Conservation (phyloP, 2,329 filamentous ascomycete species). For the Aspergillus sp. region DNA sequence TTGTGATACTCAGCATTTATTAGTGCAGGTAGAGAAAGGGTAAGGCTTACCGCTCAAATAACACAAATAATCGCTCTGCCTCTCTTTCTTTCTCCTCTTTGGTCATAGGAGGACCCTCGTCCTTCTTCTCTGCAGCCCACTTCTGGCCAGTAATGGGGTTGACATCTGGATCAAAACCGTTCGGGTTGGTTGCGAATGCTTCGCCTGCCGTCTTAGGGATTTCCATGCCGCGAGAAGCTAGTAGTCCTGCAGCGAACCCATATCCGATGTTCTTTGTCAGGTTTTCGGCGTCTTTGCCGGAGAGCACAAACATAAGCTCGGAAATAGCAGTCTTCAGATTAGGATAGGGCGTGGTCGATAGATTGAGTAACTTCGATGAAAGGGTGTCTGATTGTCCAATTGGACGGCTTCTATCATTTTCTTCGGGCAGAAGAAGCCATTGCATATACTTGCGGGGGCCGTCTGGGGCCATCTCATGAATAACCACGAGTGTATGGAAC, state of each 20-base stretch:
- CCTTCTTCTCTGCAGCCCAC: conserved; percentile 65
- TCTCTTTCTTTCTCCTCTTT: conserved; percentile 89
- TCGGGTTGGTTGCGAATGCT: conserved; percentile 46
- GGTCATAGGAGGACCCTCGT: conserved; percentile 73
- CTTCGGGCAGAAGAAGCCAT: conserved; percentile 70
- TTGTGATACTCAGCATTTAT: conserved; percentile 18
- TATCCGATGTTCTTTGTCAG: conserved; percentile 94
- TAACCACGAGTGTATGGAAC: conserved; percentile 68
- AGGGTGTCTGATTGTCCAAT: conserved; percentile 75
- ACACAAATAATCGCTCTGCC: conserved; percentile 82
- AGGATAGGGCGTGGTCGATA: conserved; percentile 74
- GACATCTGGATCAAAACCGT: conserved; percentile 44
- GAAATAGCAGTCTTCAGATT: conserved; percentile 74
- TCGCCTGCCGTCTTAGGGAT: conserved; percentile 69
- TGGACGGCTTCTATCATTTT: conserved; percentile 72
- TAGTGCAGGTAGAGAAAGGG: not conserved
- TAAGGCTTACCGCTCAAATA: conserved; percentile 74
- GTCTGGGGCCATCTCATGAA: conserved; percentile 70
- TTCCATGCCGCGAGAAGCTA: conserved; percentile 80
- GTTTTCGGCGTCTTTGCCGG: conserved; percentile 72
- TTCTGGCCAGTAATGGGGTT: conserved; percentile 90
- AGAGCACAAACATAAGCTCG: conserved; percentile 82
- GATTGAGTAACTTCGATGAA: conserved; percentile 72
- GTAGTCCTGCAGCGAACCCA: conserved; percentile 86
- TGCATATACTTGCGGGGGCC: conserved; percentile 65